Base-by-base conservation (phyloP, 371 early-diverging fungal species). In the Lichtheimia ornata region DNA sequence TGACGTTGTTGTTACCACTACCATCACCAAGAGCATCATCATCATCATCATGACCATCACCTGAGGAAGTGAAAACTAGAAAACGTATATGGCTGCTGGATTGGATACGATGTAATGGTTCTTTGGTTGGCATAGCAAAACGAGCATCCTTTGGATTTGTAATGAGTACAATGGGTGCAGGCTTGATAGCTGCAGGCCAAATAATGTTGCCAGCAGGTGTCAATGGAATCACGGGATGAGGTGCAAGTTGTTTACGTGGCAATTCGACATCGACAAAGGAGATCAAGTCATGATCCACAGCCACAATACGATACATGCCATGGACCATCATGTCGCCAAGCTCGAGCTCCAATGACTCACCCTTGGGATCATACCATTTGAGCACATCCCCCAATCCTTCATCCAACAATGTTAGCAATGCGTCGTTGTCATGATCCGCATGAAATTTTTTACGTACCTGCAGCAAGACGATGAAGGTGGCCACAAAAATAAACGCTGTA, bases 91-190 rank as follows among this genome's bases (percentile, higher is more conserved):
- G 87, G 17, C 75, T 82, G 61, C 91, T 90, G 4, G 64, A 44
- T 3, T 62, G 71, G 44, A 92, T 89, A 27, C 83, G 70, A 49
- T 76, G 55, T 18, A 87, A 66, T 0, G 94, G 93, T 66, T 95
- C 96, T 52, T 87, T 89, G 17, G 69, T 59, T 5, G 87, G 88
- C 35, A 94, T 72, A 28, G 87, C 64, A 64, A 82, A 95, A 22
- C 90, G 79, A 0, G 89, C 86, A 64, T 96, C 94, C 64, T 95
- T 93, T 15, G 96, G 96, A 63, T 94, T 94, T 0, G 96, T 94
- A 17, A 94, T 83, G 20, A 96, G 73, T 9, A 96, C 78, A 4
- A 94, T 73, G 6, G 96, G 97, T n/a, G 87, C 77, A 25, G 55
- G 83, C 56, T 54, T 76, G 24, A 57, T 58, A 35, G 30, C 43